Evolutionary conservation across 176 grass and related monocot genomes (phyloP), one percentile per base, ranked within the genome.

Genomic region (Triticum timopheevii): DNA sequence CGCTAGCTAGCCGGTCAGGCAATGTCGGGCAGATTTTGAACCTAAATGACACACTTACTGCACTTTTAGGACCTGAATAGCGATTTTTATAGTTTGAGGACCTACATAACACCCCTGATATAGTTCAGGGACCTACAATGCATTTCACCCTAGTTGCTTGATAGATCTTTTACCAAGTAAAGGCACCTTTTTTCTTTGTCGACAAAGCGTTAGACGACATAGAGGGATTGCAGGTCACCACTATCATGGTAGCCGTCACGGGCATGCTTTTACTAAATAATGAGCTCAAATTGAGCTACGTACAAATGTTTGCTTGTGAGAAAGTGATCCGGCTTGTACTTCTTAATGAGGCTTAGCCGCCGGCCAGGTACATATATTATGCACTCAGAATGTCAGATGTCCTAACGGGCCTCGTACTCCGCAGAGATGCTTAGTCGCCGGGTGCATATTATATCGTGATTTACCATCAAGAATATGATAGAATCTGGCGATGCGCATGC

Each of bases 391-490:
- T 59, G 54, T 73, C 69, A 73, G 11, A 27, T 73, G 3, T 45
- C 70, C n/a, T 73, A 8, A 73, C 6, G 39, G 42, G 11, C 38
- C 10, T 73, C 56, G 20, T 59, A 59, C 56, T 22, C 20, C 19
- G 7, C 19, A 59, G 19, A 59, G 24, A 13, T 68, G 80, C 80
- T 81, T 82, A 82, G 80, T 22, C 44, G 80, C 79, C 63, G 31
- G 13, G 79, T 50, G 79, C 42, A 64, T 25, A 68, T 23, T 64
- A 44, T 66, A 56, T 59, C 56, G 7, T 59, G 56, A 20, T 59
- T 59, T 59, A 49, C 13, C 45, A 49, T 15, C 45, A 54, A 54
- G 50, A 20, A 22, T 8, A 22, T 20, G 56, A 59, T 59, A 59
- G 19, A 58, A 59, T 22, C 17, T 22, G 56, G 20, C 56, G 56